Evolutionary conservation across 1,284 basidiomycete genomes (phyloP).

Genomic region (Malassezia equina): DNA sequence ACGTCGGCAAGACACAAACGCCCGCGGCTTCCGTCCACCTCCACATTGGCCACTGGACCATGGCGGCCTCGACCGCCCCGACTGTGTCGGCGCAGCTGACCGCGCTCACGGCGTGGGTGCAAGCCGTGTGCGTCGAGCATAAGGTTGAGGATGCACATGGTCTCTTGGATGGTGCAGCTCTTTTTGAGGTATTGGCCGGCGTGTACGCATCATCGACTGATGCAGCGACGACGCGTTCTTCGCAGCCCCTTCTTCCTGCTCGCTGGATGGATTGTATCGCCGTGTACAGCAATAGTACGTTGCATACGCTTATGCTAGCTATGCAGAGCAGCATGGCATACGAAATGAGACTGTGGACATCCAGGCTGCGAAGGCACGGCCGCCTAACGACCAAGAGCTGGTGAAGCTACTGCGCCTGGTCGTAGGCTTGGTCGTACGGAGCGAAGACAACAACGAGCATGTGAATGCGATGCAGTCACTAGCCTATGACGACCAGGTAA

Average conservation of each 20-base stretch:
- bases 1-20: not conserved
- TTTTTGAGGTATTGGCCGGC: constrained; percentile 1
- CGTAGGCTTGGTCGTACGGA: constrained; percentile 84
- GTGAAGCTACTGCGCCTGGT: constrained; percentile 70
- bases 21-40: not conserved
- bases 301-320: not conserved
- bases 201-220: constrained; percentile 2
- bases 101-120: constrained; percentile 7
- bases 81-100: constrained; percentile 3
- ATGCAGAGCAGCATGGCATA: not conserved
- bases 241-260: not conserved
- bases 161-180: not conserved
- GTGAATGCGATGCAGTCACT: constrained; percentile 73
- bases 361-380: not conserved
- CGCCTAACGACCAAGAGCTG: constrained; percentile 51
- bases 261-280: not conserved
- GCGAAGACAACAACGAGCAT: constrained; percentile 60
- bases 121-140: not conserved
- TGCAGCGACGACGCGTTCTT: constrained; percentile 8
- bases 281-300: not conserved
- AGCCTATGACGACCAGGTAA: constrained; percentile 66
- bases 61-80: not conserved
- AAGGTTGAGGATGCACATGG: not conserved
- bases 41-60: not conserved
- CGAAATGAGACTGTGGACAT: not conserved